Percentiles rank a stretch among this genome's conserved stretches.
Evolutionary conservation across 148 eudicot species (phyloP).

Genomic region (Cornus kousa): DNA sequence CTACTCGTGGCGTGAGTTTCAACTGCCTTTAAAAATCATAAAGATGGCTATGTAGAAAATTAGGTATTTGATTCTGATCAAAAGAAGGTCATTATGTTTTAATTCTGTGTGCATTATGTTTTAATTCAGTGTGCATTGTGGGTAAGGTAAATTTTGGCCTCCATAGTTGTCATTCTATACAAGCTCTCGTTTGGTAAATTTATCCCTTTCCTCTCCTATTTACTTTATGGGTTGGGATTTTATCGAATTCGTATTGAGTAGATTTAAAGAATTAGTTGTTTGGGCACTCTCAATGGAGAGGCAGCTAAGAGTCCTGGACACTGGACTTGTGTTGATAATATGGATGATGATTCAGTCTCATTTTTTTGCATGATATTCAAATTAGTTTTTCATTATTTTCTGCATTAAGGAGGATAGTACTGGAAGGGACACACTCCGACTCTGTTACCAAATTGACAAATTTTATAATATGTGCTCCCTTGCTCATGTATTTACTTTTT

Average conservation of each 20-base stretch:
- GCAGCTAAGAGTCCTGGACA: no score
- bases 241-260: no score
- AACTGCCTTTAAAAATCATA: not conserved
- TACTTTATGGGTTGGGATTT: no score
- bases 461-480: no score
- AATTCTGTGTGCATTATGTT: not conserved
- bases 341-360: not conserved
- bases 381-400: not conserved
- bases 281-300: no score
- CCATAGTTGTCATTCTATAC: not conserved
- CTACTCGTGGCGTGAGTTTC: not conserved
- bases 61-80: not conserved
- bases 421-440: not conserved
- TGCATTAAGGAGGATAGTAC: not conserved
- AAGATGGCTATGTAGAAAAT: not conserved
- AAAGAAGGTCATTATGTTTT: not conserved
- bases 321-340: not conserved
- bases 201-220: no score
- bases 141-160: not conserved
- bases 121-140: not conserved
- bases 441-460: not conserved
- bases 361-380: not conserved
- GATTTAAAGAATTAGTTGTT: no score
- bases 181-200: no score
- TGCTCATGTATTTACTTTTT: not conserved